phyloP scores from a whole-genome alignment of 805 yeast species.

The Ascoidea rubescens region DNA sequence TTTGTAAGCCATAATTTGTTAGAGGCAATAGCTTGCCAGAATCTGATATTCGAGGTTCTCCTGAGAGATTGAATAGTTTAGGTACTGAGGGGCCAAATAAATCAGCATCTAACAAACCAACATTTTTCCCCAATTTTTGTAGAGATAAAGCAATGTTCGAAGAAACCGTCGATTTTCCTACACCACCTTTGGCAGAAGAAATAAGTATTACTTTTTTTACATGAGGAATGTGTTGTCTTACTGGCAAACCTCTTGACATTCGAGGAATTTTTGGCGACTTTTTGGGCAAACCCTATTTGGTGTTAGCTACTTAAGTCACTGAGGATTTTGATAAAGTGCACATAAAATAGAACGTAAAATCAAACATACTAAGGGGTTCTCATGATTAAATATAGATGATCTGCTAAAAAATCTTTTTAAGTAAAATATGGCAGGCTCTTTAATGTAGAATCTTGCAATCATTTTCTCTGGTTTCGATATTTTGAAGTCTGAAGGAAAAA shows the following conservation, averaged over 20 bases:
- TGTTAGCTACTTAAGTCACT: not conserved
- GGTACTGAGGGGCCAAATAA: slow-evolving; percentile 82
- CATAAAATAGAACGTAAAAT: not conserved
- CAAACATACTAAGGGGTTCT: slow-evolving; percentile 39
- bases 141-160: slow-evolving; percentile 57
- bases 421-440: not conserved
- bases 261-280: slow-evolving; percentile 21
- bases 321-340: not conserved
- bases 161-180: slow-evolving; percentile 80
- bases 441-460: no score
- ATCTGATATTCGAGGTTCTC: slow-evolving; percentile 48
- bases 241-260: slow-evolving; percentile 40
- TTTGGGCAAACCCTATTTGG: slow-evolving; percentile 27
- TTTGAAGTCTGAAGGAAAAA: no score
- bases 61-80: slow-evolving; percentile 45
- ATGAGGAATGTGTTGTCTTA: slow-evolving; percentile 39
- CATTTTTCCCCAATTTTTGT: slow-evolving; percentile 34
- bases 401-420: not conserved
- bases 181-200: slow-evolving; percentile 87
- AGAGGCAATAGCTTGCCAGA: slow-evolving; percentile 51
- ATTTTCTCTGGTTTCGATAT: no score
- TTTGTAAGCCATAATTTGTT: slow-evolving; percentile 58
- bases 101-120: slow-evolving; percentile 69
- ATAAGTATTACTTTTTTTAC: slow-evolving; percentile 53
- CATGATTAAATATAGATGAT: slow-evolving; percentile 18